Base-by-base conservation (phyloP, 2,329 filamentous ascomycete species). In the Nigrospora oryzae region DNA sequence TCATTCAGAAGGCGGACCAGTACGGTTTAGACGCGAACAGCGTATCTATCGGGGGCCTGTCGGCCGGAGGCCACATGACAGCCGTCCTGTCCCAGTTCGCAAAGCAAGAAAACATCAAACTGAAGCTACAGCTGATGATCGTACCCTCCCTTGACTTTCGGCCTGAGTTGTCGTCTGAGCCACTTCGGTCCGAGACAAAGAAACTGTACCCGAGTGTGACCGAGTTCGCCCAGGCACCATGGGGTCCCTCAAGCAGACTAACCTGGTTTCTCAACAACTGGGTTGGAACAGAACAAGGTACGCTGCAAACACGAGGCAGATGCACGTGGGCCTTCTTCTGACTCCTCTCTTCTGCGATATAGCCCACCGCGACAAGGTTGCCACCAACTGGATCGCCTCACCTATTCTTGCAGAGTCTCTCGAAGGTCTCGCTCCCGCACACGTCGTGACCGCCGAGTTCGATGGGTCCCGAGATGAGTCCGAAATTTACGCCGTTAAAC, bases 381-480 rank as follows among this genome's bases (percentile, higher is more conserved):
- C 34, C 2, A 8, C 13, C 28, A 32, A 28, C 12, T 41, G 54
- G 55, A 37, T 41, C 48, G 13, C 43, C 1, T 44, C 41, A 3
- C 53, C 56, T 2, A 53, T 64, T 0, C 43, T 57, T 3, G 58
- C 62, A 7, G 51, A 51, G 5, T 54, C 54, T 12, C 58, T 63
- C 14, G 28, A 45, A 3, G 44, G 51, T 7, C 40, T 64, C 11
- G 56, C 61, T 0, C 55, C 50, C 2, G 59, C 60, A 1, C 55
- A 64, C 11, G 56, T 65, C 10, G 45, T 65, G 33, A 64, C 61
- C 1, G 62, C 63, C 2, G 62, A 63, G 40, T 61, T 63, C 44
- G 62, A 65, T 42, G 43, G 61, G 6, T 49, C 61, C 42, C 52
- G 63, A n/a, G 63, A 65, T 46, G 59, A 65, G 41, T 60, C 60